Conservation (phyloP, 2,329 filamentous ascomycete genomes). For the Curvularia verruculosa region DNA sequence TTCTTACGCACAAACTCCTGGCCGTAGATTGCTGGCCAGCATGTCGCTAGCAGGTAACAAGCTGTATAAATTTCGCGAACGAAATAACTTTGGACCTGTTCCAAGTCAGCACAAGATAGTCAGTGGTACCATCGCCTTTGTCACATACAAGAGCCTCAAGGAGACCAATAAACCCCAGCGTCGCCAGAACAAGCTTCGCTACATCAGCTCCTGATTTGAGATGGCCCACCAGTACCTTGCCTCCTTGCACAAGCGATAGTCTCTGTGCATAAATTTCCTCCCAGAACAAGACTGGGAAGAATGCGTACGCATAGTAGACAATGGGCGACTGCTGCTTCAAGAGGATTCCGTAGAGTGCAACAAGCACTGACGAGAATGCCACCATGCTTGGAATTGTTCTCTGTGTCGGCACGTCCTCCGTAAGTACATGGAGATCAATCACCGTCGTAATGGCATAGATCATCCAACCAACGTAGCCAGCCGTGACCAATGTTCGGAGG, state of each 20-base stretch:
- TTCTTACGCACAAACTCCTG: slow-evolving; percentile 73
- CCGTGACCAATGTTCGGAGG: slow-evolving; percentile 82
- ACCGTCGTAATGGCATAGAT: slow-evolving; percentile 89
- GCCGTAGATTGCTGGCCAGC: slow-evolving; percentile 82
- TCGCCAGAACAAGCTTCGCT: slow-evolving; percentile 67
- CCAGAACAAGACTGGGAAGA: slow-evolving; percentile 96
- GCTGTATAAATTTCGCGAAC: slow-evolving; percentile 84
- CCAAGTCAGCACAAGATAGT: slow-evolving; percentile 6
- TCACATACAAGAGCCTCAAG: slow-evolving; percentile 71
- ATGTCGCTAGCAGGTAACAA: slow-evolving; percentile 74
- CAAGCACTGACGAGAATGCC: slow-evolving; percentile 77
- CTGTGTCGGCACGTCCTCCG: slow-evolving; percentile 68
- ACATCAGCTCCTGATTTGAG: slow-evolving; percentile 65
- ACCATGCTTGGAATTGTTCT: slow-evolving; percentile 65
- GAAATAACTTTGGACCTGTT: slow-evolving; percentile 87
- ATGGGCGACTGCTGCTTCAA: slow-evolving; percentile 77
- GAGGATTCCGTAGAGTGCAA: slow-evolving; percentile 78
- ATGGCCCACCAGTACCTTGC: slow-evolving; percentile 71
- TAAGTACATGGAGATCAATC: slow-evolving; percentile 83
- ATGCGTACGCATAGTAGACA: slow-evolving; percentile 88
- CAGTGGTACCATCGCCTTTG: not conserved
- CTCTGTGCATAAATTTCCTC: slow-evolving; percentile 88
- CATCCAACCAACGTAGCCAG: slow-evolving; percentile 95
- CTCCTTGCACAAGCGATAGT: slow-evolving; percentile 70
- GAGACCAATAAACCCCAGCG: slow-evolving; percentile 71